Conservation (phyloP, 2,329 filamentous ascomycete species). For the Talaromyces islandicus region DNA sequence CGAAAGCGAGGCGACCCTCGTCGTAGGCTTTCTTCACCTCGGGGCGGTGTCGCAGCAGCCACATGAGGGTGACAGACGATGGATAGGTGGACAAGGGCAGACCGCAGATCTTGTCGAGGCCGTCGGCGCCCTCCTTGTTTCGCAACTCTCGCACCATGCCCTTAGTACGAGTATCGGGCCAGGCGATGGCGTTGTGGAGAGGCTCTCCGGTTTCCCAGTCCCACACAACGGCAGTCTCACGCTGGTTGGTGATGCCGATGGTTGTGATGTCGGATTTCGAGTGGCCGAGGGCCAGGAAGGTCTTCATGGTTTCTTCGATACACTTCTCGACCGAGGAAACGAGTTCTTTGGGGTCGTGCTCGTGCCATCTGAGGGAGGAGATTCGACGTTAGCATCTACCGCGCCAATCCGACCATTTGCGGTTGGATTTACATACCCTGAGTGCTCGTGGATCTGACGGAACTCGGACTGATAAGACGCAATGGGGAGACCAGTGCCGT, state of each 20-base stretch:
- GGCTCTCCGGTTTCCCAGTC: conserved; percentile 72
- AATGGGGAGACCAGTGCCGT: conserved; percentile 68
- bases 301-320: conserved; percentile 67
- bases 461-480: conserved; percentile 85
- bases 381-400: background rate
- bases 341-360: conserved; percentile 76
- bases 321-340: conserved; percentile 70
- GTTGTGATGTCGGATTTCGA: conserved; percentile 45
- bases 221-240: conserved; percentile 84
- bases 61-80: conserved; percentile 75
- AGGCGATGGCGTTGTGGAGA: conserved; percentile 78
- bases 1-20: conserved; percentile 68
- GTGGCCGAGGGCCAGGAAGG: conserved; percentile 67
- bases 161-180: conserved; percentile 79
- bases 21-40: conserved; percentile 68
- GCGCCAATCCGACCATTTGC: background rate
- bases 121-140: conserved; percentile 56
- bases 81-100: conserved; percentile 83
- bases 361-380: conserved; percentile 72
- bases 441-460: conserved; percentile 73
- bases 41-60: conserved; percentile 69
- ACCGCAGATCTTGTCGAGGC: conserved; percentile 65
- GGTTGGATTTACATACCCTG: conserved; percentile 58
- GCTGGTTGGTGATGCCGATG: conserved; percentile 83
- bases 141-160: conserved; percentile 71